These are phyloP conservation scores for Chaetomiaceae sp. DNA, from an alignment of 2,329 filamentous ascomycete species.

Conservation along the genomic window DNA sequence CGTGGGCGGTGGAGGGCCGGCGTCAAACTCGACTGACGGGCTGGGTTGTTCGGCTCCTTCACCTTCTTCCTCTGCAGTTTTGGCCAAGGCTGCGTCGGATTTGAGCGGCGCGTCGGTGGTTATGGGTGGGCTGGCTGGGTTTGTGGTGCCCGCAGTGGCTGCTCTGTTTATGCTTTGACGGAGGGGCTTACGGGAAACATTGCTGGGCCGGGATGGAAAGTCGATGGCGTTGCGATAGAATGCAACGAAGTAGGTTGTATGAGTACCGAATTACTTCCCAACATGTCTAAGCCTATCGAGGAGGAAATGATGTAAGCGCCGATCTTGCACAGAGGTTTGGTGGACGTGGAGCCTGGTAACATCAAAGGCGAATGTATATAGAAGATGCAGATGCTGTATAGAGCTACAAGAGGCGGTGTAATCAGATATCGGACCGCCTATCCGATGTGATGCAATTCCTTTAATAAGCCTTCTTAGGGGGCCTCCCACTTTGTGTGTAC, in stretches of 20 bases:
- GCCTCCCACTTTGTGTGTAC: no score
- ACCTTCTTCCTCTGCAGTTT: no score
- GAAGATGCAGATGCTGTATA: not conserved
- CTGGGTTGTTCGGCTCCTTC: not conserved
- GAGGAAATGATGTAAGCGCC: no score
- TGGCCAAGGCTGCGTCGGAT: not conserved
- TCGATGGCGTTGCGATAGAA: not conserved
- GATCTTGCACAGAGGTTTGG: no score
- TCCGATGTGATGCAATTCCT: not conserved
- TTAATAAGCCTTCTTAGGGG: not conserved
- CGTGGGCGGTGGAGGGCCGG: not conserved
- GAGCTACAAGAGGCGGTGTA: no score
- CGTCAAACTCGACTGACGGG: not conserved
- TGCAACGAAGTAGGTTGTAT: no score
- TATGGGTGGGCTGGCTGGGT: not conserved
- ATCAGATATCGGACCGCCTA: no score
- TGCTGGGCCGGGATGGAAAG: not conserved
- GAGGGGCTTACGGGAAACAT: no score
- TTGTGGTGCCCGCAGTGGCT: not conserved
- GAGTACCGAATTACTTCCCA: no score
- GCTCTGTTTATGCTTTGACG: not conserved
- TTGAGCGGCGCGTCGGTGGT: not conserved
- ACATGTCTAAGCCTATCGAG: no score
- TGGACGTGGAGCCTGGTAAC: no score
- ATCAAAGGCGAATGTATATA: no score